Conservation (phyloP, 1,284 basidiomycete species). For the Athelia psychrophila region DNA sequence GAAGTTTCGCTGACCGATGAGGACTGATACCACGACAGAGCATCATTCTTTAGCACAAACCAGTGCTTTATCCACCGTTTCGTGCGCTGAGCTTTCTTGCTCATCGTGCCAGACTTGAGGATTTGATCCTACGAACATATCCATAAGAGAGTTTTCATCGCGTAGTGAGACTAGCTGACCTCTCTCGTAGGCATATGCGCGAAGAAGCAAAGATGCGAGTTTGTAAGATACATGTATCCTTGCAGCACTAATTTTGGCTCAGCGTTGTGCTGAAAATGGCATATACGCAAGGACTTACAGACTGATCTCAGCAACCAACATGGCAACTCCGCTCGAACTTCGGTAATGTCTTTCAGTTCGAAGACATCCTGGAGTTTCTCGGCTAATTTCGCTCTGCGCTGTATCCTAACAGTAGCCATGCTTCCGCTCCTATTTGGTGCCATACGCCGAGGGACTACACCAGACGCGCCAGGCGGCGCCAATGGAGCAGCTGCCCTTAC, state of each 20-base stretch:
- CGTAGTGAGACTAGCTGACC: constrained; percentile 38
- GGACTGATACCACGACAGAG: constrained; percentile 93
- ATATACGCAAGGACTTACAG: constrained; percentile 14
- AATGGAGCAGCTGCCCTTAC: constrained; percentile 6
- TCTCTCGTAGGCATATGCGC: constrained; percentile 90
- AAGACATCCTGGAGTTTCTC: constrained; percentile 87
- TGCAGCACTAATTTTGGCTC: constrained; percentile 87
- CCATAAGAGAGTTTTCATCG: constrained; percentile 1
- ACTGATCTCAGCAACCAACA: constrained; percentile 2
- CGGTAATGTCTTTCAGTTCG: constrained; percentile 72
- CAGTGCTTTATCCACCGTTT: constrained; percentile 91
- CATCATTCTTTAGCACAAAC: constrained; percentile 93
- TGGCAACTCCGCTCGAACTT: constrained; percentile 75
- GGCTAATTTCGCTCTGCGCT: constrained; percentile 71
- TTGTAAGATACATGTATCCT: constrained; percentile 95
- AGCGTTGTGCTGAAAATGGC: constrained; percentile 66
- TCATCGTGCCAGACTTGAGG: constrained; percentile 82
- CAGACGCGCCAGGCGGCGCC: constrained; percentile 3
- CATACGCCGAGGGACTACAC: constrained; percentile 8
- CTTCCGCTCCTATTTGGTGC: constrained; percentile 50
- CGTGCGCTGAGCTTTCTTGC: constrained; percentile 82
- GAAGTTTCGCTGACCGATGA: constrained; percentile 50
- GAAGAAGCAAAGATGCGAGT: constrained; percentile 93
- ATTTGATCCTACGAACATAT: constrained; percentile 65
- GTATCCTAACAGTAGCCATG: constrained; percentile 67